A percentile compares a stretch with the other conserved stretches of the same genome.
These are phyloP conservation scores for Ophiocordyceps camponoti-rufipedis DNA, from an alignment of 2,329 filamentous ascomycete genomes.

Conservation along the genomic window DNA sequence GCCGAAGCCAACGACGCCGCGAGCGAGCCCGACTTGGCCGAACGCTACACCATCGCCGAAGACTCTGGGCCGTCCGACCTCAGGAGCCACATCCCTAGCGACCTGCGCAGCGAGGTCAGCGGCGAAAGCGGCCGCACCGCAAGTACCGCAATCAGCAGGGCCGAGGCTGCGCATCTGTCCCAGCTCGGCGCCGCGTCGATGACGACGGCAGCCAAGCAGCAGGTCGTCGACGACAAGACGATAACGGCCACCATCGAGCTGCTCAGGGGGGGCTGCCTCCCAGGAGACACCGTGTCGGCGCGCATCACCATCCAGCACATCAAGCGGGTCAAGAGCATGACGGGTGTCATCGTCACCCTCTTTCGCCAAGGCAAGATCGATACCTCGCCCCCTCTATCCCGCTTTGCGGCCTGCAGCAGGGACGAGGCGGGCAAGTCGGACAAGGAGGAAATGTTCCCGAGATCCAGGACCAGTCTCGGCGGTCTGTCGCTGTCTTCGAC, in stretches of 20 bases:
- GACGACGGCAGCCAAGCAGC: constrained; percentile 18
- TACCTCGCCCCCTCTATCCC: constrained; percentile 38
- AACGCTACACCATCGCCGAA: constrained; percentile 20
- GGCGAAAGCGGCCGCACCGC: constrained; percentile 51
- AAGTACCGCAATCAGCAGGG: constrained; percentile 41
- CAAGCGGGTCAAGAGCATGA: constrained; percentile 75
- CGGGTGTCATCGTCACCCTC: constrained; percentile 81
- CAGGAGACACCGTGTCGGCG: constrained; percentile 68
- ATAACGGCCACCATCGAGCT: constrained; percentile 79
- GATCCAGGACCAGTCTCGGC: constrained; percentile 69
- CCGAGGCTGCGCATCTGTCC: constrained; percentile 19
- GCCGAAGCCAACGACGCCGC: constrained; percentile 18
- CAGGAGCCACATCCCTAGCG: constrained; percentile 27
- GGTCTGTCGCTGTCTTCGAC: constrained; percentile 75
- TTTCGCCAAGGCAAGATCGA: constrained; percentile 87
- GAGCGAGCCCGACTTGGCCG: constrained; percentile 18
- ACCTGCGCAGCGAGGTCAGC: constrained; percentile 50
- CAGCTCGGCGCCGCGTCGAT: constrained; percentile 11
- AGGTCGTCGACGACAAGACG: constrained; percentile 45
- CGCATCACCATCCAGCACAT: constrained; percentile 73
- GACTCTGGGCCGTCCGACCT: constrained; percentile 18
- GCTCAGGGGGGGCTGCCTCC: constrained; percentile 63
- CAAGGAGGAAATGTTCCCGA: constrained; percentile 73
- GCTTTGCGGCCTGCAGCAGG: constrained; percentile 35
- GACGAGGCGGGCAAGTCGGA: constrained; percentile 50